These are phyloP conservation scores for Achlya hypogyna DNA, from an alignment of 352 stramenopile genomes.

Conservation along the genomic window DNA sequence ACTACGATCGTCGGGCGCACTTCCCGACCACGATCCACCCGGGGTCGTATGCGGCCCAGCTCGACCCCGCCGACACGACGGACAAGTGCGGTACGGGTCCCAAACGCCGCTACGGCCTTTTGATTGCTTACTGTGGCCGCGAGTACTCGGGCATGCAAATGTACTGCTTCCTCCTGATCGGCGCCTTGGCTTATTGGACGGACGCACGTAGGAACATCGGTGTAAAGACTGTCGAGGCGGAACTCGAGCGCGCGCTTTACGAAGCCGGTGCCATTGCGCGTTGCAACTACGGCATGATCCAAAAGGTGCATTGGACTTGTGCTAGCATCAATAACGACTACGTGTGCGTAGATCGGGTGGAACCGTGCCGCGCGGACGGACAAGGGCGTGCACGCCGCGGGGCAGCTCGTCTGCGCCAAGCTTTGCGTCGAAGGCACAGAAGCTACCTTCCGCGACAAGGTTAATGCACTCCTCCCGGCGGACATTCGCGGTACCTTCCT, in stretches of 20 bases:
- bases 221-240: constrained; percentile 84
- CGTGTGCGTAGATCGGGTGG: constrained; percentile 57
- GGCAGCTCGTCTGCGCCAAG: constrained; percentile 78
- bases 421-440: constrained; percentile 70
- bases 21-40: constrained; percentile 57
- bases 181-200: background rate
- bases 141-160: constrained; percentile 87
- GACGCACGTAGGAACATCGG: constrained; percentile 56
- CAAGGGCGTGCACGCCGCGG: constrained; percentile 85
- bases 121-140: constrained; percentile 83
- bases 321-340: background rate
- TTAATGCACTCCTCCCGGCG: constrained; percentile 60
- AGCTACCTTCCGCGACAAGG: constrained; percentile 43
- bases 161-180: constrained; percentile 24
- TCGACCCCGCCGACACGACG: constrained; percentile 17
- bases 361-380: constrained; percentile 82
- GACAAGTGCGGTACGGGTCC: constrained; percentile 1
- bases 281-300: constrained; percentile 83
- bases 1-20: constrained; percentile 39
- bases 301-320: constrained; percentile 41
- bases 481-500: constrained; percentile 53
- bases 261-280: constrained; percentile 79
- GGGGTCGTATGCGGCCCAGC: constrained; percentile 64
- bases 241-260: constrained; percentile 83
- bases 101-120: constrained; percentile 72